Evolutionary conservation across 345 rosid species (phyloP), one percentile per base, ranked within the genome.

Genomic region (Citrus sinensis): DNA sequence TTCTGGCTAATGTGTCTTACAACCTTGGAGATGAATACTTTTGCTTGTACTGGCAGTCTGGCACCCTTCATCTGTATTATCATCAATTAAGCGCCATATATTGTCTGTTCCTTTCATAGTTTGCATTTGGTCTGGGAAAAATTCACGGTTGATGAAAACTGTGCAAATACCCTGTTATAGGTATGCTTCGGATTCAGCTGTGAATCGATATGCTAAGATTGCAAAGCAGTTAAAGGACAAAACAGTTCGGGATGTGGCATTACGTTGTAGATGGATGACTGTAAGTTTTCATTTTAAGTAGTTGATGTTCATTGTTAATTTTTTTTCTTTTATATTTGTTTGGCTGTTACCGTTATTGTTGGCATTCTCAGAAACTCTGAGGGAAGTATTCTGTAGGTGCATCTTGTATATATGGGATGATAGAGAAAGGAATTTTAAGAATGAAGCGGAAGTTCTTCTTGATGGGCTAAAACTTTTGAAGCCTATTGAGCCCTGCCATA

Each of bases 201-300:
- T 93, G 13, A 83, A 85, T 74, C 93, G 92, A n/a, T 93, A 93
- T 87, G 94, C 94, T 3, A 93, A 90, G 89, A 93, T 93, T 76
- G 94, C 98, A 0, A 87, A 80, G 90, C 84, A 93, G 81, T 82
- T 93, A 84, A 89, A 88, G 73, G 92, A 87, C 82, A 93, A 93
- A 83, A 90, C 94, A 6, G 93, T 92, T 11, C 83, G 98, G 63
- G 98, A 93, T 77, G 97, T 93, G 71, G 97, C 98, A 1, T 75
- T 93, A 62, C 92, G 93, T 51, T 89, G 97, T 83, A 75, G 92
- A 87, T 93, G 98, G 98, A 92, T 92, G 92, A 86, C 76, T 85
- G 97, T 93, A 76, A 79, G 95, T 80, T 82, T 67, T 29, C 56
- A 16, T 67, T 25, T 62, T 67, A 46, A 16, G 76, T 67, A 62